Conservation (phyloP, 2,329 filamentous ascomycete species). For the Botrytis fabae region DNA sequence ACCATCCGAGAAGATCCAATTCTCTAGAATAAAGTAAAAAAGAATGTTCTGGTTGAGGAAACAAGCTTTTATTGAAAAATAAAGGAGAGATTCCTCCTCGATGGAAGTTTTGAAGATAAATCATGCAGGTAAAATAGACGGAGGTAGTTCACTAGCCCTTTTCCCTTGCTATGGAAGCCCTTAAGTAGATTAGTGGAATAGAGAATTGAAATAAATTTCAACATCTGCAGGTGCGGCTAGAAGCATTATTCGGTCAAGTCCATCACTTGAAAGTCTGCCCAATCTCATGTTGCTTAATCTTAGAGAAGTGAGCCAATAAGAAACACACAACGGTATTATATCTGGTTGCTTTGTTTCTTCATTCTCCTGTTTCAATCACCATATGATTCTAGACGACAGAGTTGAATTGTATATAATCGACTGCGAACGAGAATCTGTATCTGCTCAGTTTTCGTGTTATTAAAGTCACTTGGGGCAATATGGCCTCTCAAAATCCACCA, state of each 20-base stretch:
- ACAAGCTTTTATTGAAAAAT: neutral
- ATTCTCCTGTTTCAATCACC: neutral
- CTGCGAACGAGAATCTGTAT: too few species aligned
- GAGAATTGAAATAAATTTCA: neutral
- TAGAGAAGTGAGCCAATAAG: neutral
- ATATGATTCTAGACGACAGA: neutral
- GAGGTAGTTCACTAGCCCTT: neutral
- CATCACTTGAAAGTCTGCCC: neutral
- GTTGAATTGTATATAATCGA: too few species aligned
- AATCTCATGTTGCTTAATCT: neutral
- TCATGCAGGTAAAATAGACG: neutral
- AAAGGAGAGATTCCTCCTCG: accelerated
- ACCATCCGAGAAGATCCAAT: accelerated
- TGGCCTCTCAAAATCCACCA: neutral
- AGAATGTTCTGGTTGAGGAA: neutral
- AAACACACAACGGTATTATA: neutral
- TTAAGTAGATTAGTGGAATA: neutral
- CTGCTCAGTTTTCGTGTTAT: neutral
- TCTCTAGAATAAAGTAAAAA: neutral
- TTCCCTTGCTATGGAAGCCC: neutral
- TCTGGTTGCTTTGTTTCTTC: neutral
- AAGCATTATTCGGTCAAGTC: neutral
- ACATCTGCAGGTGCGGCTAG: neutral
- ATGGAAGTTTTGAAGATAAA: neutral
- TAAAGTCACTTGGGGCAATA: neutral